Evolutionary conservation across 2,329 filamentous ascomycete species (phyloP).

Genomic region (Nothophoma quercina): DNA sequence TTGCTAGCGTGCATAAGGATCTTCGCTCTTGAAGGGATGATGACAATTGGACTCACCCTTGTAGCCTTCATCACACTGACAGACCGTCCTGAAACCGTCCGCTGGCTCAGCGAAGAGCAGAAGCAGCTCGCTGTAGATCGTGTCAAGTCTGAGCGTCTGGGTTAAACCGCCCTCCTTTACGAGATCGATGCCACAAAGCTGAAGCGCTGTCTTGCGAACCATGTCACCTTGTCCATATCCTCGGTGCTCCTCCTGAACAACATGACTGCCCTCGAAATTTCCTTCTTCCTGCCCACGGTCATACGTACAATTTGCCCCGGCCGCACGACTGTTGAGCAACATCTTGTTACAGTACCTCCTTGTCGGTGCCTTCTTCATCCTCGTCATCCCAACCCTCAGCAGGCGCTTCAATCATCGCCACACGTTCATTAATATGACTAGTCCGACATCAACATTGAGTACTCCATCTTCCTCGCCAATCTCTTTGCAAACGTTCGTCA

Average conservation of each 20-base stretch:
- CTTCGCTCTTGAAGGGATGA: constrained; percentile 71
- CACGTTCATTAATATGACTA: constrained; percentile 64
- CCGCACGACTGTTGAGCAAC: constrained; percentile 63
- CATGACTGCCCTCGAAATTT: constrained; percentile 72
- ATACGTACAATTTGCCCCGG: constrained; percentile 69
- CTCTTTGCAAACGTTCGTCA: constrained; percentile 61
- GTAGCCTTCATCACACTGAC: constrained; percentile 68
- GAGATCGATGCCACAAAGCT: constrained; percentile 66
- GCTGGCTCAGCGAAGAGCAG: constrained; percentile 69
- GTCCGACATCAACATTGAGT: constrained; percentile 71
- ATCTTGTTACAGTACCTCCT: constrained; percentile 73
- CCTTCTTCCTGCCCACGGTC: constrained; percentile 73
- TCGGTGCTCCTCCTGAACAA: constrained; percentile 68
- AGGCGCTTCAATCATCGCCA: constrained; percentile 66
- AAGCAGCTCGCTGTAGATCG: constrained; percentile 69
- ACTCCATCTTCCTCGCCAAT: constrained; percentile 71
- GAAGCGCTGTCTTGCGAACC: constrained; percentile 66
- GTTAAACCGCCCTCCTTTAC: constrained; percentile 66
- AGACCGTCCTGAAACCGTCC: constrained; percentile 70
- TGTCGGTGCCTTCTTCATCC: constrained; percentile 68
- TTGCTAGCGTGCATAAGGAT: constrained; percentile 49
- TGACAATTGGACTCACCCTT: constrained; percentile 63
- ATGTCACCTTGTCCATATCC: constrained; percentile 63
- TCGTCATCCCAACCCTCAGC: constrained; percentile 65
- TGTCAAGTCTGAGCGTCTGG: constrained; percentile 70